Evolutionary conservation across 768 basidiomycete species (phyloP).

Genomic region (Cantharellus anzutake): DNA sequence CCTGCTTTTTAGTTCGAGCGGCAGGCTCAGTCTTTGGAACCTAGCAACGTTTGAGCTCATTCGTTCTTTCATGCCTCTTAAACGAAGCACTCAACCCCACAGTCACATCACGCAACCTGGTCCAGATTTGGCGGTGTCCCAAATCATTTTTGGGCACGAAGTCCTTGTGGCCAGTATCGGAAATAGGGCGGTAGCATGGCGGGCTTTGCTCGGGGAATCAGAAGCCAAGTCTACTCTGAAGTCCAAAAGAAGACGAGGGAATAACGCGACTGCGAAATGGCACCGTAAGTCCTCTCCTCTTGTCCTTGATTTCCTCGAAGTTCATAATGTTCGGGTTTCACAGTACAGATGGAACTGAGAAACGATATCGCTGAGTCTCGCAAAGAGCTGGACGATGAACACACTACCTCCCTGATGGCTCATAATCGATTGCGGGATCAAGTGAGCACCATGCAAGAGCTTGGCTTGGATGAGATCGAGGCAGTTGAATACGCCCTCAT

Average conservation of each 20-base stretch:
- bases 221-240: slow-evolving; percentile 12
- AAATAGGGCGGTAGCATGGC: slow-evolving; percentile 47
- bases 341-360: slow-evolving; percentile 46
- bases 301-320: not conserved
- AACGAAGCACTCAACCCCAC: too few relatives aligned
- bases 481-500: slow-evolving; percentile 66
- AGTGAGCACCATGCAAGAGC: slow-evolving; percentile 29
- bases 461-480: slow-evolving; percentile 56
- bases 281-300: slow-evolving; percentile 17
- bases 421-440: slow-evolving; percentile 40
- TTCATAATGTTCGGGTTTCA: not conserved
- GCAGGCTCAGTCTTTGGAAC: slow-evolving; percentile 44
- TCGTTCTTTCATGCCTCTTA: slow-evolving; percentile 25
- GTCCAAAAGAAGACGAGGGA: slow-evolving; percentile 7
- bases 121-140: slow-evolving; percentile 25
- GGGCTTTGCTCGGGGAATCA: slow-evolving; percentile 24
- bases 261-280: slow-evolving; percentile 17
- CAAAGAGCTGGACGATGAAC: slow-evolving; percentile 33
- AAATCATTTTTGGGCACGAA: slow-evolving; percentile 40
- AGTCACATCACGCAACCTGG: slow-evolving; percentile 20
- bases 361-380: slow-evolving; percentile 43
- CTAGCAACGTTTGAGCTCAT: slow-evolving; percentile 39
- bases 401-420: slow-evolving; percentile 17
- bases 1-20: slow-evolving; percentile 26
- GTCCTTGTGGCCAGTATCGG: slow-evolving; percentile 41